phyloP scores from a whole-genome alignment of 495 filamentous ascomycete genomes.

The Aspergillus bertholletiae region DNA sequence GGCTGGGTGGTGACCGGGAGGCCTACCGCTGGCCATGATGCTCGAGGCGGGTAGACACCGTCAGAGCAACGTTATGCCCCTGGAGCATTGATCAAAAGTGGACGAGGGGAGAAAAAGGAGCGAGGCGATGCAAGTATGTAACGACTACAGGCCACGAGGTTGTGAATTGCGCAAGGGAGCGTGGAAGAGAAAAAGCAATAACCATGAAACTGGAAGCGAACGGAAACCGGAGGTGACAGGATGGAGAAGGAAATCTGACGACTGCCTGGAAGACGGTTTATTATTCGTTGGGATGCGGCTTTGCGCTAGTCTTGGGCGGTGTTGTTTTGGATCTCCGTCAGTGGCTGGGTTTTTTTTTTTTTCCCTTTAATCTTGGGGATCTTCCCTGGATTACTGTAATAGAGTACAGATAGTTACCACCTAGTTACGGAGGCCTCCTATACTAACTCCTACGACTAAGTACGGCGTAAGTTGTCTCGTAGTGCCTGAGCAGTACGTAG shows the following conservation, averaged over 20 bases:
- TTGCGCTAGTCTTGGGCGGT: constrained; percentile 4
- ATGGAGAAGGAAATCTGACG: constrained; percentile 9
- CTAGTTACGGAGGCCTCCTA: no score
- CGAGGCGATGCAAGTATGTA: not conserved
- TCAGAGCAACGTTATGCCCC: constrained; percentile 32
- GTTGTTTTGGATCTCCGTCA: constrained; percentile 11
- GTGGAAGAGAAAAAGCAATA: not conserved
- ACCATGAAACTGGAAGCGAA: not conserved
- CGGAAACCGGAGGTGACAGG: not conserved
- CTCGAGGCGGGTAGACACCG: constrained; percentile 40
- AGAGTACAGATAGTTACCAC: no score
- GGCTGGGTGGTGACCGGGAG: constrained; percentile 55
- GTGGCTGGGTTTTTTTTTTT: constrained; percentile 8
- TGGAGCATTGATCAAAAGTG: constrained; percentile 42
- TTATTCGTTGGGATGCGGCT: not conserved
- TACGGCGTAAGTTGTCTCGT: no score
- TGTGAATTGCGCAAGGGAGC: not conserved
- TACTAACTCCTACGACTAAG: no score
- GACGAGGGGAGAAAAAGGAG: not conserved
- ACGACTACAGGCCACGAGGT: constrained; percentile 1
- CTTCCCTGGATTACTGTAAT: not conserved
- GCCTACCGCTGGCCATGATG: constrained; percentile 61
- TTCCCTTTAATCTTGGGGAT: not conserved
- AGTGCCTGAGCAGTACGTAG: no score
- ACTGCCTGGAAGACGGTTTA: constrained; percentile 10